Base-by-base conservation (phyloP, 2,329 filamentous ascomycete species). In the Cytospora piceicola region DNA sequence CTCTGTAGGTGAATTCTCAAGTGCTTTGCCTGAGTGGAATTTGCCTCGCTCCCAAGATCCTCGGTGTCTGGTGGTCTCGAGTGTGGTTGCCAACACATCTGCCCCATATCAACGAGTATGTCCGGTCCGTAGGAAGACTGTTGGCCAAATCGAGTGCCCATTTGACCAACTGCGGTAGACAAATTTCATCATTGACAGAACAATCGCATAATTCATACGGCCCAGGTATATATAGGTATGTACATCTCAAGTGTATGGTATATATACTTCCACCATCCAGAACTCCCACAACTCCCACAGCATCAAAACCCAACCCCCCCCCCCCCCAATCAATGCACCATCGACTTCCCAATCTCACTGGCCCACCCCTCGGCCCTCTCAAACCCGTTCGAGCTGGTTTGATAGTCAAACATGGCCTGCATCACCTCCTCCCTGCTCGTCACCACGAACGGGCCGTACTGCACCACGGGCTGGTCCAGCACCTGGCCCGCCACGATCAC, bases 371-470 rank as follows among this genome's bases (percentile, higher is more conserved):
- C 83, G 1, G 91, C 91, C 68, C 91, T 83, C 80, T 95, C 92
- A 71, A 95, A 95, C 5, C 92, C 92, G 76, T 94, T 94, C 46
- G 84, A 82, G 69, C 86, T 82, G 17, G 82, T 87, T 78, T 91
- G 89, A 73, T 88, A 95, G 75, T 95, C 91, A 71, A 86, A 79
- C 77, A 95, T 83, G 1, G 92, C 91, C 80, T 94, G 84, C 72
- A 90, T 88, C 4, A 94, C 89, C 70, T 91, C 88, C 61, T 91
- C 88, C 74, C 90, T 82, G 52, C 84, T 86, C 67, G 81, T 92
- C 66, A 93, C 78, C n/a, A 95, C 92, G 74, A 95, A 95, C 0
- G 92, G 92, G 0, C 92, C 92, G 72, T 94, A 94, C 80, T 95
- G 92, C 39, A 94, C 88, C 42, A 95, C 85, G 51, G 88, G 85